A percentile compares a stretch with the other conserved stretches of the same genome.
These are phyloP conservation scores for Psophocarpus tetragonolobus DNA, from an alignment of 306 rosid species.

Conservation along the genomic window DNA sequence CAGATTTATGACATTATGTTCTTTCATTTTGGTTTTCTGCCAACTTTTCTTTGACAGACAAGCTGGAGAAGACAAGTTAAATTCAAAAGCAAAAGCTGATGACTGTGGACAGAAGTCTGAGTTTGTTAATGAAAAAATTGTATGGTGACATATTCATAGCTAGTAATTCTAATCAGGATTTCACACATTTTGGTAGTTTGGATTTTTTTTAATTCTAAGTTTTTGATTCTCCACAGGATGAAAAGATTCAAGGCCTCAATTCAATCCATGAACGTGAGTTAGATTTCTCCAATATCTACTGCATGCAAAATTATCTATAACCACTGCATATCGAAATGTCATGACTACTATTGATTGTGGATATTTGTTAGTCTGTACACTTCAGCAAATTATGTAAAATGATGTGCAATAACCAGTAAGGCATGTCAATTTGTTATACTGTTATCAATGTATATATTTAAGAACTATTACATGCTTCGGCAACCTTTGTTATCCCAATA, in stretches of 20 bases:
- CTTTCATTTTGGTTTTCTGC: slow-evolving; percentile 36
- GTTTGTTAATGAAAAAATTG: slow-evolving; percentile 43
- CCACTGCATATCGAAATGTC: slow-evolving; percentile 15
- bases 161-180: slow-evolving; percentile 22
- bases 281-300: slow-evolving; percentile 29
- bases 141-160: slow-evolving; percentile 44
- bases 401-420: background rate
- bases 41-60: slow-evolving; percentile 58
- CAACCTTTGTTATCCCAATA: background rate
- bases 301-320: slow-evolving; percentile 20
- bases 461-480: background rate
- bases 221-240: slow-evolving; percentile 51
- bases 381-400: slow-evolving; percentile 16
- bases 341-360: slow-evolving; percentile 3
- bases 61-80: slow-evolving; percentile 41
- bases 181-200: slow-evolving; percentile 24
- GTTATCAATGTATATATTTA: background rate
- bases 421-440: slow-evolving; percentile 25
- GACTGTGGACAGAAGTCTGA: slow-evolving; percentile 45
- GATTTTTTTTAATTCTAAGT: slow-evolving; percentile 23
- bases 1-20: slow-evolving; percentile 29
- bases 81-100: slow-evolving; percentile 42
- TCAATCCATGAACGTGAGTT: slow-evolving; percentile 54
- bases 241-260: slow-evolving; percentile 46
- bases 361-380: slow-evolving; percentile 20